Evolutionary conservation across 345 rosid species (phyloP).

Genomic region (Diplotaxis tenuifolia): DNA sequence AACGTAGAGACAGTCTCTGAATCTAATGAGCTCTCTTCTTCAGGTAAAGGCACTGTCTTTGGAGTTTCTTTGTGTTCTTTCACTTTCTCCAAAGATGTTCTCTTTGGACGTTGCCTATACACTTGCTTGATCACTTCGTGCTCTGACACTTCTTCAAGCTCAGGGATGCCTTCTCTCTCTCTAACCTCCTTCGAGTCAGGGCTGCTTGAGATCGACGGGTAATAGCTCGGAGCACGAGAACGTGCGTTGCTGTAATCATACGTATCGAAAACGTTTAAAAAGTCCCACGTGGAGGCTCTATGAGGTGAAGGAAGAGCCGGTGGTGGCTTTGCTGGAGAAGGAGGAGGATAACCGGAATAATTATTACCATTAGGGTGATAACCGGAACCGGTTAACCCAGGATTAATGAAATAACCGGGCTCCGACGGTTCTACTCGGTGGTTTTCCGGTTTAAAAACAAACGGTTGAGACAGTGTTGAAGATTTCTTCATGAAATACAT

Average conservation of each 20-base stretch:
- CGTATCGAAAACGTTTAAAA: constrained; percentile 63
- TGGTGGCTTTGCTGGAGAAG: background rate
- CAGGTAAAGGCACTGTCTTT: constrained; percentile 44
- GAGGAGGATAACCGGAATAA: constrained; percentile 50
- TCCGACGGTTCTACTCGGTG: constrained; percentile 35
- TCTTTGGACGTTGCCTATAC: constrained; percentile 37
- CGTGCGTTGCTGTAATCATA: constrained; percentile 41
- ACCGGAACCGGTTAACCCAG: constrained; percentile 24
- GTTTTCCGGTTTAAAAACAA: constrained; percentile 62
- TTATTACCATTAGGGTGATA: constrained; percentile 32
- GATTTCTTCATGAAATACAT: constrained; percentile 80
- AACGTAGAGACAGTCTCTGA: constrained; percentile 30
- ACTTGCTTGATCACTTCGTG: constrained; percentile 51
- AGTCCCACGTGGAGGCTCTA: constrained; percentile 75
- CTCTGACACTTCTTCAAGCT: constrained; percentile 84
- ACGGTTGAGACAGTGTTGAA: constrained; percentile 58
- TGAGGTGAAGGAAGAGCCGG: constrained; percentile 78
- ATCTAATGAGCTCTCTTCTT: constrained; percentile 32
- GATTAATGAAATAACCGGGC: constrained; percentile 20
- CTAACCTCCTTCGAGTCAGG: constrained; percentile 90
- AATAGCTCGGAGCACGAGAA: constrained; percentile 34
- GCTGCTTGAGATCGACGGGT: constrained; percentile 64
- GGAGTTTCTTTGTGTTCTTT: constrained; percentile 54
- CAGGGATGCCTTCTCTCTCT: constrained; percentile 95
- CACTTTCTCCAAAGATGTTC: constrained; percentile 28